phyloP scores from a whole-genome alignment of 2,329 filamentous ascomycete genomes.

The Paramyrothecium sp. region DNA sequence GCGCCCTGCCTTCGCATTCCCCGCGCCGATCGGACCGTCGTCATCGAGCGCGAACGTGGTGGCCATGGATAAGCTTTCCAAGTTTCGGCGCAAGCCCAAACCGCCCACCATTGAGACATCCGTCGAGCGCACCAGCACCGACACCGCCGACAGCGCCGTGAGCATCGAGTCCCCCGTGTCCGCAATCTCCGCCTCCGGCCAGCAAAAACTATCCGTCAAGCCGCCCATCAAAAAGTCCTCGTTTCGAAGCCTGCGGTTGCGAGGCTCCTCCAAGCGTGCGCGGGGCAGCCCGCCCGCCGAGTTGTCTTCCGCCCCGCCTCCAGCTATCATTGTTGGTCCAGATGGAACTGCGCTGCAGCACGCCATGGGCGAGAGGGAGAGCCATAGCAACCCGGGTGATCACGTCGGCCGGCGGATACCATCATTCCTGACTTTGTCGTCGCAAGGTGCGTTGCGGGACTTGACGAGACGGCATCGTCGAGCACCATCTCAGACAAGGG shows the following conservation, averaged over 20 bases:
- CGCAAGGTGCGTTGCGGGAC: constrained; percentile 28
- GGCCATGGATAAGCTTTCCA: constrained; percentile 40
- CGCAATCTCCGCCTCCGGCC: constrained; percentile 4
- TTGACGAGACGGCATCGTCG: neutral
- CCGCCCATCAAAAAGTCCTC: constrained; percentile 31
- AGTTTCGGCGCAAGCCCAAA: constrained; percentile 43
- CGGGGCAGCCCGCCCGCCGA: constrained; percentile 37
- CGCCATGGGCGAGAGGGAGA: constrained; percentile 14
- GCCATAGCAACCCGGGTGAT: constrained; percentile 10
- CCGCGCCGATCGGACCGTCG: neutral
- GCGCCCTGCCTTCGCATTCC: neutral
- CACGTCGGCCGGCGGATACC: constrained; percentile 27
- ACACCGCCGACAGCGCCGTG: constrained; percentile 22
- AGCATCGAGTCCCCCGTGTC: constrained; percentile 6
- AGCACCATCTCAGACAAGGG: neutral
- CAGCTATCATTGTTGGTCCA: constrained; percentile 31
- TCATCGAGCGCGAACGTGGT: neutral
- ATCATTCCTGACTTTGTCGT: constrained; percentile 34
- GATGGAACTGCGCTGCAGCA: constrained; percentile 29
- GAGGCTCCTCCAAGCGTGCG: constrained; percentile 45
- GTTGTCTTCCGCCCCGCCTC: constrained; percentile 23
- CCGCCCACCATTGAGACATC: constrained; percentile 40
- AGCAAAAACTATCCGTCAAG: constrained; percentile 15
- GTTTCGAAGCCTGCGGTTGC: constrained; percentile 44
- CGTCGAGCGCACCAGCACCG: constrained; percentile 29